Evolutionary conservation across 2,329 filamentous ascomycete genomes (phyloP).

Genomic region (Botrytis squamosa): DNA sequence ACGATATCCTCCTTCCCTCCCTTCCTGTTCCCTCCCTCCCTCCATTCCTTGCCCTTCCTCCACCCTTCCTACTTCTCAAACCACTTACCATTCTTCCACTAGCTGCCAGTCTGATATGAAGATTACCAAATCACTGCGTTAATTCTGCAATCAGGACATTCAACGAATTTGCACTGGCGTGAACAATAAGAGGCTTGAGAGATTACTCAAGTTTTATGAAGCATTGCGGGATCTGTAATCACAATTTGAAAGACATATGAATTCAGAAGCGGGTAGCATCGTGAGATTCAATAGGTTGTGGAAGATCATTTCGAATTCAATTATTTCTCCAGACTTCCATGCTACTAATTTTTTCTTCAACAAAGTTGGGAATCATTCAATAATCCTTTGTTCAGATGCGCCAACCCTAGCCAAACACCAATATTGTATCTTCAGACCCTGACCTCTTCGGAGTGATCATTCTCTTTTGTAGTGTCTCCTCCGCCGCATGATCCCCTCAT

Average conservation of each 20-base stretch:
- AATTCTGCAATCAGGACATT: not conserved
- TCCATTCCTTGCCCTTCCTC: not conserved
- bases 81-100: not conserved
- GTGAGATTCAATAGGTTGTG: not conserved
- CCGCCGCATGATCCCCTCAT: not conserved
- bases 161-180: not conserved
- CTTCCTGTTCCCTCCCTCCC: not conserved
- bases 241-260: no score
- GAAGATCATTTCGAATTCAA: not conserved
- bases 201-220: not conserved
- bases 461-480: not conserved
- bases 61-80: not conserved
- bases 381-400: constrained; percentile 5
- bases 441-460: not conserved
- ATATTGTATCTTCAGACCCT: not conserved
- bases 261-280: not conserved
- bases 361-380: not conserved
- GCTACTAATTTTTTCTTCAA: not conserved
- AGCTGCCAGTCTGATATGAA: not conserved
- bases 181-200: not conserved
- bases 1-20: not conserved
- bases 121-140: not conserved
- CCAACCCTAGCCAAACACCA: not conserved
- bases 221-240: not conserved
- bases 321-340: not conserved